Conservation (phyloP, 192 early-diverging fungal species). For the Coemansia sp. region DNA sequence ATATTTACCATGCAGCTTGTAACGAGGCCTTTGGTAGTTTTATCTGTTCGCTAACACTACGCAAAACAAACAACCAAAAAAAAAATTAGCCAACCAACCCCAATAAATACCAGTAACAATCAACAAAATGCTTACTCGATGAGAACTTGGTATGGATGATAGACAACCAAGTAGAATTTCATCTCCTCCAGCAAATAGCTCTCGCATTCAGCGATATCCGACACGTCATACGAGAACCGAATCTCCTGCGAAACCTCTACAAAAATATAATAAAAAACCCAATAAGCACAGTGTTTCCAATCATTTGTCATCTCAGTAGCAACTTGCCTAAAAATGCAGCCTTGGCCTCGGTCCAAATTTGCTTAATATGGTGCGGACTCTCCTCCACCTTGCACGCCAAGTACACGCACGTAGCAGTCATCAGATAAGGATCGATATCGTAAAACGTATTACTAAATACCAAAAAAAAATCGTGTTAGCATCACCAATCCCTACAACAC, state of each 20-base stretch:
- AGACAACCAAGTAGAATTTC: slow-evolving; percentile 85
- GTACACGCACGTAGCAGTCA: slow-evolving; percentile 79
- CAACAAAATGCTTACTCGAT: slow-evolving; percentile 54
- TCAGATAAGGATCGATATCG: slow-evolving; percentile 75
- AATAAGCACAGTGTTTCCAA: too few species aligned
- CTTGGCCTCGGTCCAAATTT: slow-evolving; percentile 47
- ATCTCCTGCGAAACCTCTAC: slow-evolving; percentile 40
- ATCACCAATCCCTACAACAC: not conserved
- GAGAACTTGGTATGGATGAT: slow-evolving; percentile 83
- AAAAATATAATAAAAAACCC: not conserved
- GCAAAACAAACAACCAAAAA: not conserved
- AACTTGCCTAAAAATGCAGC: slow-evolving; percentile 37
- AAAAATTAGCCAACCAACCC: not conserved
- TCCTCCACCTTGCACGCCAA: slow-evolving; percentile 91
- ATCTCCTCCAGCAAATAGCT: slow-evolving; percentile 89
- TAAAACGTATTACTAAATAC: slow-evolving; percentile 65
- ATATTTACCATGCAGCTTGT: slow-evolving; percentile 54
- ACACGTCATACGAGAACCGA: slow-evolving; percentile 61
- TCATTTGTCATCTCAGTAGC: not conserved
- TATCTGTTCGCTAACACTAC: slow-evolving; percentile 35
- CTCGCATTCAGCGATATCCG: slow-evolving; percentile 87
- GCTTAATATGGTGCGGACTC: slow-evolving; percentile 63
- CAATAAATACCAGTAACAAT: not conserved
- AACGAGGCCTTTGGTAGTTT: slow-evolving; percentile 39
- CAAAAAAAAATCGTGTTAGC: not conserved